Percentiles rank a stretch among this genome's conserved stretches.
Conservation (phyloP, 1,139 yeast species). For the Diutina siamensis region DNA sequence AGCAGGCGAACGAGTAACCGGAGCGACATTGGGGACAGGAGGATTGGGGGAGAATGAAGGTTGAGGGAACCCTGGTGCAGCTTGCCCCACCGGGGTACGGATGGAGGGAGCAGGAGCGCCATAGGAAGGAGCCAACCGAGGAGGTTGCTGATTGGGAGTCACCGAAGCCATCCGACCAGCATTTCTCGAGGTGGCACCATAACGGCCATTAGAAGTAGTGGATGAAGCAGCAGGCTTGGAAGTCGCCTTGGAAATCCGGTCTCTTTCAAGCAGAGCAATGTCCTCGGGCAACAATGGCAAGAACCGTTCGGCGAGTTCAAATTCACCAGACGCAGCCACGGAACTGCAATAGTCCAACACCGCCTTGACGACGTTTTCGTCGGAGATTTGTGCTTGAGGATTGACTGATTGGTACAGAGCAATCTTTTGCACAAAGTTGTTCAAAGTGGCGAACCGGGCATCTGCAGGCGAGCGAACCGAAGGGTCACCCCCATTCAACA, state of each 20-base stretch:
- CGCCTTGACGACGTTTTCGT: not conserved
- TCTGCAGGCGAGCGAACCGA: conserved; percentile 54
- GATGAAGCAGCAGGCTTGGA: not conserved
- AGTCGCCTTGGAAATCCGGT: conserved; percentile 52
- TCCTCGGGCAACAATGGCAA: conserved; percentile 59
- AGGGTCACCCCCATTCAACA: conserved; percentile 29
- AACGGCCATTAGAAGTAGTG: not conserved
- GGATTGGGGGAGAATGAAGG: not conserved
- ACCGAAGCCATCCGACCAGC: not conserved
- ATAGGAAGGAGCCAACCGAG: conserved; percentile 5
- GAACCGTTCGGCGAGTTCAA: conserved; percentile 67
- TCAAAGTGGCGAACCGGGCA: conserved; percentile 75
- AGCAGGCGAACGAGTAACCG: conserved; percentile 17
- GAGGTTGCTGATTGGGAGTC: not conserved
- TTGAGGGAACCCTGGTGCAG: not conserved
- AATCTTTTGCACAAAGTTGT: conserved; percentile 74
- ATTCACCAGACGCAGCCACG: conserved; percentile 74
- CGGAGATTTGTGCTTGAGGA: not conserved
- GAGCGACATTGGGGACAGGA: conserved; percentile 14
- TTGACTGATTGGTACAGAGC: conserved; percentile 32
- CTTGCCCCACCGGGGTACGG: not conserved
- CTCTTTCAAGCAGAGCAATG: conserved; percentile 48
- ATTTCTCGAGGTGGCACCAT: not conserved
- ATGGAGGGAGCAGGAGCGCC: not conserved
- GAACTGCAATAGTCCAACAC: conserved; percentile 14